Conservation (phyloP, 2,329 filamentous ascomycete genomes). For the Rutstroemia sp. region DNA sequence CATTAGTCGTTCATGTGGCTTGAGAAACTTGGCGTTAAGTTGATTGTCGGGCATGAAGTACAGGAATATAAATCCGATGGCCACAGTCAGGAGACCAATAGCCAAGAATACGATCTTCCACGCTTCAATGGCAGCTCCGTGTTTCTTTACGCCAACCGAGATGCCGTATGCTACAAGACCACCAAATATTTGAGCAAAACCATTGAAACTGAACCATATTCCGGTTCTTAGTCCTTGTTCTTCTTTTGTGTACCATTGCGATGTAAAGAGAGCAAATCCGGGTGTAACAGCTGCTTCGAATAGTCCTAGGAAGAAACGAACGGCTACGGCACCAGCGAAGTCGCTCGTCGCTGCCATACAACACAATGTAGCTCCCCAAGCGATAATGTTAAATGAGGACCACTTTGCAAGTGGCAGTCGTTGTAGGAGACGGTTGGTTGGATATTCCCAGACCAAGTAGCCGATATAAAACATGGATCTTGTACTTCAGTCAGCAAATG, state of each 20-base stretch:
- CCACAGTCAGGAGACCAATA: conserved; percentile 39
- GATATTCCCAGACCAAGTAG: conserved; percentile 27
- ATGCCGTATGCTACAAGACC: conserved; percentile 58
- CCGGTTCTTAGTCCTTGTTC: conserved; percentile 57
- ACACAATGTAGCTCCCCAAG: conserved; percentile 52
- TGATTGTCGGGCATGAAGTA: conserved; percentile 38
- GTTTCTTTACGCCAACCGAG: conserved; percentile 40
- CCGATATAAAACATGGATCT: conserved; percentile 38
- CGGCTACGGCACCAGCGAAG: conserved; percentile 53
- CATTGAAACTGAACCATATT: conserved; percentile 65
- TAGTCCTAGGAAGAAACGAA: conserved; percentile 61
- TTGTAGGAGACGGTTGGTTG: conserved; percentile 35
- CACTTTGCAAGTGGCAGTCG: conserved; percentile 56
- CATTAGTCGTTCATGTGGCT: conserved; percentile 36
- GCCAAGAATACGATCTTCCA: conserved; percentile 54
- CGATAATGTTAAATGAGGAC: conserved; percentile 51
- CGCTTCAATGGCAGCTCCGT: conserved; percentile 42
- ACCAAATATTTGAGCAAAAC: conserved; percentile 55
- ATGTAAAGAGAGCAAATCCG: conserved; percentile 60
- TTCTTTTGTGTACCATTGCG: conserved; percentile 64
- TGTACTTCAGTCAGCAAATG: not conserved
- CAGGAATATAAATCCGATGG: conserved; percentile 36
- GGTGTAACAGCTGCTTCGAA: conserved; percentile 64
- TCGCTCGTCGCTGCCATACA: conserved; percentile 56
- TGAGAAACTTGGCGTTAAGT: conserved; percentile 37